Conservation (phyloP, 23 red algal genomes). For the Chondrus crispus region DNA sequence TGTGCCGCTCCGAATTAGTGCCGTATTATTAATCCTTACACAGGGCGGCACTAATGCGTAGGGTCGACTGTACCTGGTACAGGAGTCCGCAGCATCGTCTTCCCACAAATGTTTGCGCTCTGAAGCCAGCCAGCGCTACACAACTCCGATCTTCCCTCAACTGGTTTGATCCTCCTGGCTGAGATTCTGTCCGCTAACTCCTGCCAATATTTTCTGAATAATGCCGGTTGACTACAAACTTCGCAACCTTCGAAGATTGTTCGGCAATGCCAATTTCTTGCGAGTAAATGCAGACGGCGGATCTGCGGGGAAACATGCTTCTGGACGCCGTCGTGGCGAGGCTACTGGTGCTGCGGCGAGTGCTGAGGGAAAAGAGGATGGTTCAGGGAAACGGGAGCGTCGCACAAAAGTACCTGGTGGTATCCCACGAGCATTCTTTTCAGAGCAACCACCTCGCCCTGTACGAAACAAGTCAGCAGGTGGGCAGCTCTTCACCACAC, state of each 20-base stretch:
- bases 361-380: background rate
- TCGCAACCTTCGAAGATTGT: conserved; percentile 49
- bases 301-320: background rate
- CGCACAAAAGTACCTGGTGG: conserved; percentile 29
- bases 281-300: background rate
- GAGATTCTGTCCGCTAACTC: no score
- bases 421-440: conserved; percentile 50
- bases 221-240: conserved; percentile 66
- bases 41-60: no score
- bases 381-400: background rate
- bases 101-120: no score
- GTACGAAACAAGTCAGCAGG: conserved; percentile 51
- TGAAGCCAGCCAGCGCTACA: no score
- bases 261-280: conserved; percentile 52
- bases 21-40: no score
- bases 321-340: background rate
- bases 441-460: conserved; percentile 46
- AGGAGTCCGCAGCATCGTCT: no score
- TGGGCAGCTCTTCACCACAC: conserved; percentile 32
- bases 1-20: no score
- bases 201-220: no score
- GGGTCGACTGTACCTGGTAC: no score
- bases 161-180: no score
- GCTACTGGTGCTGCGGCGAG: background rate
- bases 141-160: no score